Evolutionary conservation across 371 early-diverging fungal species (phyloP).

Genomic region (Mucor racemosus): DNA sequence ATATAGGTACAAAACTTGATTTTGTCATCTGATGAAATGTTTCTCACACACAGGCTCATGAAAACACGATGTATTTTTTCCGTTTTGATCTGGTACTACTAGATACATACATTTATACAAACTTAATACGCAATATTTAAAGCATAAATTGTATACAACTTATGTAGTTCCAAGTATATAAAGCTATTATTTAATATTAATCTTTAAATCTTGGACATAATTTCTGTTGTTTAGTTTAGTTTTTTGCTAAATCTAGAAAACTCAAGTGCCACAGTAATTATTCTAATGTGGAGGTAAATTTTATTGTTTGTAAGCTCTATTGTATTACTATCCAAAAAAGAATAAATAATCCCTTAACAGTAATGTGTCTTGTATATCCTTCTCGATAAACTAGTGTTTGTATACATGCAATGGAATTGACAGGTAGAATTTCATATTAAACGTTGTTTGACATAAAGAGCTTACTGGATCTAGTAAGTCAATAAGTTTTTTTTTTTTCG

Average conservation of each 20-base stretch:
- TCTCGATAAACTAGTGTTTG: background rate
- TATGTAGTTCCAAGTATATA: too few relatives aligned
- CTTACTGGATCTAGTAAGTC: too few relatives aligned
- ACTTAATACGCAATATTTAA: too few relatives aligned
- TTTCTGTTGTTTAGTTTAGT: background rate
- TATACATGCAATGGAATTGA: background rate
- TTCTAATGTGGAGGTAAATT: background rate
- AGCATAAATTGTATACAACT: background rate
- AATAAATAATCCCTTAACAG: constrained; percentile 3
- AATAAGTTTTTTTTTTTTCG: too few relatives aligned
- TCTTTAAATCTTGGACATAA: too few relatives aligned
- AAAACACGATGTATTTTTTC: background rate
- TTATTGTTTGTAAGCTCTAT: background rate
- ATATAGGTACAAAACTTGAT: background rate
- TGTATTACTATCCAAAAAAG: background rate
- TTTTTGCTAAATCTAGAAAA: background rate
- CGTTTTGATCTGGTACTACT: constrained; percentile 7
- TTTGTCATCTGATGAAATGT: background rate
- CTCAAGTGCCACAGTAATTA: background rate
- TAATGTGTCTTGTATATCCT: background rate
- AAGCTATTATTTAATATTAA: too few relatives aligned
- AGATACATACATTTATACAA: too few relatives aligned
- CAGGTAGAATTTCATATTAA: background rate
- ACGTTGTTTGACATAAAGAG: too few relatives aligned
- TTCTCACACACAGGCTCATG: background rate